Percentiles rank a stretch among this genome's conserved stretches.
These are phyloP conservation scores for Byssochlamys sp. DNA, from an alignment of 2,329 filamentous ascomycete species.

Conservation along the genomic window DNA sequence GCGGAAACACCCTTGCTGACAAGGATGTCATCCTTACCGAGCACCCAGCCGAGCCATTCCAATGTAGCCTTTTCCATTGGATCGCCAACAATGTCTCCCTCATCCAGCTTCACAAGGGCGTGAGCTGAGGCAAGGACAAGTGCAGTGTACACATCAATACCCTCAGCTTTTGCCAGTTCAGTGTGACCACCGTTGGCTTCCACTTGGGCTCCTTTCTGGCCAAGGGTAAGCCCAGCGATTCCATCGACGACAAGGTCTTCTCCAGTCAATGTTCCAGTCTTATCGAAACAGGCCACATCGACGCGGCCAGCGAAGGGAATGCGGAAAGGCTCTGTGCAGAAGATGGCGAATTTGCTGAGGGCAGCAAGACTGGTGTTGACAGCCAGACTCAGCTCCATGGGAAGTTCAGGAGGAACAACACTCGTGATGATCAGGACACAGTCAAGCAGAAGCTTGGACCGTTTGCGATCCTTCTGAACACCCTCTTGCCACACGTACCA, in stretches of 20 bases:
- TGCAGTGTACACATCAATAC: conserved; percentile 70
- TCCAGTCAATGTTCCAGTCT: conserved; percentile 91
- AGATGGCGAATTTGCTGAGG: conserved; percentile 89
- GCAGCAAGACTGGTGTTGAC: conserved; percentile 96
- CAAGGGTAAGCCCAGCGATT: conserved; percentile 77
- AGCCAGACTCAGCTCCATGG: conserved; percentile 93
- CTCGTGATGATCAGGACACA: conserved; percentile 96
- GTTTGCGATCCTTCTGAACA: conserved; percentile 85
- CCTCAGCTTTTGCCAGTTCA: conserved; percentile 60
- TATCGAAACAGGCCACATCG: conserved; percentile 95
- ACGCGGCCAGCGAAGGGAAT: conserved; percentile 93
- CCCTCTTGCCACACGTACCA: conserved; percentile 99
- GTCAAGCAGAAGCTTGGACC: conserved; percentile 91
- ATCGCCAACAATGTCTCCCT: conserved; percentile 93
- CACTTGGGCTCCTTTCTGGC: conserved; percentile 54
- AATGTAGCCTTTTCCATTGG: conserved; percentile 98
- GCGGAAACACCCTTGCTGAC: conserved; percentile 50
- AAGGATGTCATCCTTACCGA: conserved; percentile 82
- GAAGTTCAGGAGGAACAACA: conserved; percentile 93
- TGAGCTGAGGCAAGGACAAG: conserved; percentile 90
- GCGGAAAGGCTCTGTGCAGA: conserved; percentile 96
- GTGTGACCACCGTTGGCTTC: conserved; percentile 77
- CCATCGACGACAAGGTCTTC: conserved; percentile 96
- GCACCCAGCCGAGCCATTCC: conserved; percentile 75
- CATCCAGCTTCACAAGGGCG: conserved; percentile 88